A percentile compares a stretch with the other conserved stretches of the same genome.
phyloP scores from a whole-genome alignment of 1,284 basidiomycete genomes.

The Exobasidium cylindrosporum region DNA sequence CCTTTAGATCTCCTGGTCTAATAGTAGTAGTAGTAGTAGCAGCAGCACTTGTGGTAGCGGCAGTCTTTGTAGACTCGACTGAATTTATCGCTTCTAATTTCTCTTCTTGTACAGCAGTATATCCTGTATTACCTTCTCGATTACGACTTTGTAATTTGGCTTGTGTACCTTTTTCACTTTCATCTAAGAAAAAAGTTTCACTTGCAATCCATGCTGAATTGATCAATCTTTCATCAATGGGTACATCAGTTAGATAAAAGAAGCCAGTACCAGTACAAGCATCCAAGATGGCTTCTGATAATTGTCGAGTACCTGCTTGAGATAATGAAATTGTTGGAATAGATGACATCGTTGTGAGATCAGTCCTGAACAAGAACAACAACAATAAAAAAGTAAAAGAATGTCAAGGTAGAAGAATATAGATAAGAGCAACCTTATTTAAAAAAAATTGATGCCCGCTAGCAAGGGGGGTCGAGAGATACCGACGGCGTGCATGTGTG shows the following conservation, averaged over 20 bases:
- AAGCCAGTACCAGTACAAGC: slow-evolving; percentile 34
- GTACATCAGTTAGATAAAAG: slow-evolving; percentile 42
- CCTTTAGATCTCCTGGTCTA: slow-evolving; percentile 39
- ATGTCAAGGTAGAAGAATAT: too few relatives aligned
- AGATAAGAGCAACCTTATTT: too few relatives aligned
- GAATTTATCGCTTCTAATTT: slow-evolving; percentile 17
- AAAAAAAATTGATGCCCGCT: too few relatives aligned
- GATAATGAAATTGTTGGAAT: slow-evolving; percentile 28
- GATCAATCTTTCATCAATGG: slow-evolving; percentile 26
- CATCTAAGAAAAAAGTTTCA: slow-evolving; percentile 26
- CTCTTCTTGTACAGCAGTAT: slow-evolving; percentile 21
- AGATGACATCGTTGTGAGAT: slow-evolving; percentile 19
- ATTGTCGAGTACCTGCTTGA: background rate
- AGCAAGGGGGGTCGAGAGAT: too few relatives aligned
- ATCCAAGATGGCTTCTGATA: slow-evolving; percentile 24
- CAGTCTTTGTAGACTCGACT: background rate
- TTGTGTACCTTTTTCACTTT: slow-evolving; percentile 10
- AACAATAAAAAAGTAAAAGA: too few relatives aligned
- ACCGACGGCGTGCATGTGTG: too few relatives aligned
- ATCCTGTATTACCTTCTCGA: slow-evolving; percentile 29
- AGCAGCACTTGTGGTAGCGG: slow-evolving; percentile 19
- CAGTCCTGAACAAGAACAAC: too few relatives aligned
- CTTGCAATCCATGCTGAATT: slow-evolving; percentile 27
- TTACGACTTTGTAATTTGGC: slow-evolving; percentile 19
- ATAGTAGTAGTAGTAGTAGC: slow-evolving; percentile 17